Percentiles rank a stretch among this genome's conserved stretches.
Conservation (phyloP, 1,284 basidiomycete species). For the Sporisorium reilianum region DNA sequence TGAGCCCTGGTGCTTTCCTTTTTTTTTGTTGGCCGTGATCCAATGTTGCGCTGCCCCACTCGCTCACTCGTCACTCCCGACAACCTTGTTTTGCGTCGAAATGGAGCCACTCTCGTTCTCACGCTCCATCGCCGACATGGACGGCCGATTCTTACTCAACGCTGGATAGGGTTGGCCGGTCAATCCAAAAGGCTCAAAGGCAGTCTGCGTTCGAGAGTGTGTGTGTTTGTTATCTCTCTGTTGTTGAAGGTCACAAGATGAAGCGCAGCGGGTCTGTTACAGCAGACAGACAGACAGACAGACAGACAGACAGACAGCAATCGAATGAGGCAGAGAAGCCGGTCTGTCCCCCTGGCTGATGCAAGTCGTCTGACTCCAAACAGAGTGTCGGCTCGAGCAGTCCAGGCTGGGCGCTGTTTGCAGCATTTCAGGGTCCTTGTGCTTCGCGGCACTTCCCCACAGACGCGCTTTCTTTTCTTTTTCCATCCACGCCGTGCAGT, state of each 20-base stretch:
- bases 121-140: too few species aligned
- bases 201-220: not conserved
- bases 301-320: too few species aligned
- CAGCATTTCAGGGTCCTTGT: not conserved
- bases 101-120: too few species aligned
- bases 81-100: conserved; percentile 1
- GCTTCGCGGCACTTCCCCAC: not conserved
- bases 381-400: too few species aligned
- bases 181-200: not conserved
- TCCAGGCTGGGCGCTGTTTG: too few species aligned
- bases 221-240: too few species aligned
- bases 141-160: not conserved
- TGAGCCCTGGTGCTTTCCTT: not conserved
- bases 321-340: not conserved
- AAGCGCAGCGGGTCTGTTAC: too few species aligned
- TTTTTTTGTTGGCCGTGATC: not conserved
- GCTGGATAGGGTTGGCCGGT: not conserved
- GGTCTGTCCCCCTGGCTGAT: not conserved
- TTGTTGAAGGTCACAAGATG: too few species aligned
- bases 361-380: not conserved
- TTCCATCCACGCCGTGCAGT: not conserved
- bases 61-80: not conserved
- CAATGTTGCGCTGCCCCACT: too few species aligned
- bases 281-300: too few species aligned
- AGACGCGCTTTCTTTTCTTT: not conserved